A percentile compares a stretch with the other conserved stretches of the same genome.
Conservation (phyloP, 139 green algal genomes). For the Mychonastes homosphaera region DNA sequence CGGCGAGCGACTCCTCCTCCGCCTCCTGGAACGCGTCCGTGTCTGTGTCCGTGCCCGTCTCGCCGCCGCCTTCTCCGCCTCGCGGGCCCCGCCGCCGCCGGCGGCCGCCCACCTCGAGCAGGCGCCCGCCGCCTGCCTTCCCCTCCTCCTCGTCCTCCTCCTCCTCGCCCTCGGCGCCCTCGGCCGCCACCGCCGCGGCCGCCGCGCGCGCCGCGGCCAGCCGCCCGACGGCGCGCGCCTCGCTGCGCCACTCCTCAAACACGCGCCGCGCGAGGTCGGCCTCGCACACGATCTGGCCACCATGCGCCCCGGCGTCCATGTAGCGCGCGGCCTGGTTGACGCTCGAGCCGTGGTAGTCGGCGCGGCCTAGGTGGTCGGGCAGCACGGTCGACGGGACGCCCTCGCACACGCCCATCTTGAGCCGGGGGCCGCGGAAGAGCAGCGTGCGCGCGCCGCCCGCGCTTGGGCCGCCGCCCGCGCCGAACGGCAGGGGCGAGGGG, state of each 20-base stretch:
- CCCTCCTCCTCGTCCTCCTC: not conserved
- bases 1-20: not conserved
- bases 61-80: not conserved
- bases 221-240: not conserved
- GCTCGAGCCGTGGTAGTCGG: slow-evolving; percentile 38
- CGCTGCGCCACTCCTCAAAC: not conserved
- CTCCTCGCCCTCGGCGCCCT: not conserved
- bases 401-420: slow-evolving; percentile 45
- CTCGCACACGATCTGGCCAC: slow-evolving; percentile 18
- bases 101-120: too few species aligned
- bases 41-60: not conserved
- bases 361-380: slow-evolving; percentile 34
- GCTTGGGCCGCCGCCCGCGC: too few species aligned
- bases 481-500: too few species aligned
- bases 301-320: slow-evolving; percentile 27
- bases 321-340: slow-evolving; percentile 38
- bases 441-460: too few species aligned
- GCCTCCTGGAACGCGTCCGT: not conserved
- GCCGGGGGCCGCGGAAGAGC: slow-evolving; percentile 8
- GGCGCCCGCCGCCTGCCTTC: not conserved
- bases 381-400: slow-evolving; percentile 30
- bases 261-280: slow-evolving; percentile 5
- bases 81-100: not conserved
- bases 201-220: too few species aligned
- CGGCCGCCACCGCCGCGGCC: not conserved